Percentiles rank a stretch among this genome's conserved stretches.
Conservation (phyloP, 1,284 basidiomycete species). For the Ustilago trichophora region DNA sequence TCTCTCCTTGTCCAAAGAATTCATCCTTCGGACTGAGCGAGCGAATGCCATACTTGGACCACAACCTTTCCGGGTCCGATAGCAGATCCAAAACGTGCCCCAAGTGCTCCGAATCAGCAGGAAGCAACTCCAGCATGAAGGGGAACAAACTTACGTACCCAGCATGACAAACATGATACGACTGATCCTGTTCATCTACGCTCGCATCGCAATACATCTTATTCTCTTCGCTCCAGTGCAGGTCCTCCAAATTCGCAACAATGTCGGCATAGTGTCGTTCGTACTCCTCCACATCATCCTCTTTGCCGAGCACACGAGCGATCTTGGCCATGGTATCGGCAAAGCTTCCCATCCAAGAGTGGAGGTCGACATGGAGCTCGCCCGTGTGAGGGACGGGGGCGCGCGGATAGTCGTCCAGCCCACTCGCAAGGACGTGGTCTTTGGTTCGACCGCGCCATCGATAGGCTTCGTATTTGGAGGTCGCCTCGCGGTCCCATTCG, state of each 20-base stretch:
- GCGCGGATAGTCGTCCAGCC: constrained; percentile 93
- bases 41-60: constrained; percentile 88
- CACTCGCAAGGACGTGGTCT: constrained; percentile 87
- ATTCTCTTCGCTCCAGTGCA: constrained; percentile 88
- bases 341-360: constrained; percentile 89
- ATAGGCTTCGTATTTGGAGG: constrained; percentile 86
- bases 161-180: constrained; percentile 85
- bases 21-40: constrained; percentile 84
- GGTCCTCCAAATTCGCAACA: constrained; percentile 84
- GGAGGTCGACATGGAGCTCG: constrained; percentile 89
- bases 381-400: constrained; percentile 82
- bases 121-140: constrained; percentile 76
- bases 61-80: constrained; percentile 80
- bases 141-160: constrained; percentile 95
- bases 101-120: constrained; percentile 79
- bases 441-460: constrained; percentile 91
- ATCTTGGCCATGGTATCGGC: constrained; percentile 62
- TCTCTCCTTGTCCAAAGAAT: constrained; percentile 88
- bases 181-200: constrained; percentile 85
- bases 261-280: constrained; percentile 80
- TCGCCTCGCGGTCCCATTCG: constrained; percentile 81
- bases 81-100: constrained; percentile 81
- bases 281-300: constrained; percentile 81
- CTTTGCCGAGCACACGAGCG: constrained; percentile 73
- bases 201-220: constrained; percentile 92